Percentiles rank a stretch among this genome's conserved stretches.
These are phyloP conservation scores for Monilinia aucupariae DNA, from an alignment of 2,329 filamentous ascomycete genomes.

Conservation along the genomic window DNA sequence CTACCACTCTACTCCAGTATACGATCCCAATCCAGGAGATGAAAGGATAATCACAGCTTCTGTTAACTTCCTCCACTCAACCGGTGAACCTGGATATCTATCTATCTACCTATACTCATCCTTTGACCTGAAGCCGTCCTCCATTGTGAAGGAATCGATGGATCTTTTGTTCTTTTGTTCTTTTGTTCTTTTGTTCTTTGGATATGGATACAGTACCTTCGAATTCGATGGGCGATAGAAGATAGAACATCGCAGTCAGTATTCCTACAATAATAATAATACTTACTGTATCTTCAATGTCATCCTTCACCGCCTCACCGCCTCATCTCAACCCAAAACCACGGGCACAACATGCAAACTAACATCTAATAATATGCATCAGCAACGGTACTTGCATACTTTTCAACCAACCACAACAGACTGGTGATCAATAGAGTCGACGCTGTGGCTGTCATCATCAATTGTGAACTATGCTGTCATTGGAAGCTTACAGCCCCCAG, in stretches of 20 bases:
- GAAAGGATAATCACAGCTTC: too few species aligned
- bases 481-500: constrained; percentile 1
- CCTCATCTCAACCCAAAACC: neutral
- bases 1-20: neutral
- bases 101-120: too few species aligned
- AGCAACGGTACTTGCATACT: neutral
- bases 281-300: neutral
- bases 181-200: too few species aligned
- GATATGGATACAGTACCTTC: too few species aligned
- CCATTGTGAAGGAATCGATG: too few species aligned
- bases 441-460: neutral
- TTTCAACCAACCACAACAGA: neutral
- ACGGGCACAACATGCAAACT: neutral
- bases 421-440: neutral
- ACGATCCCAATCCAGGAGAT: too few species aligned
- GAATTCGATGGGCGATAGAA: neutral
- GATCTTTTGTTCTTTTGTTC: too few species aligned
- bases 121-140: too few species aligned
- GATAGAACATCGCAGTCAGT: too few species aligned
- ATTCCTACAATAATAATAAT: too few species aligned
- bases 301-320: constrained; percentile 9
- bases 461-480: neutral
- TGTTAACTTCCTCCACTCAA: too few species aligned
- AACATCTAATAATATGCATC: constrained; percentile 1
- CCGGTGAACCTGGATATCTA: too few species aligned